Percentiles rank a stretch among this genome's conserved stretches.
phyloP scores from a whole-genome alignment of 1,284 basidiomycete species.

The Boletellus sp. region DNA sequence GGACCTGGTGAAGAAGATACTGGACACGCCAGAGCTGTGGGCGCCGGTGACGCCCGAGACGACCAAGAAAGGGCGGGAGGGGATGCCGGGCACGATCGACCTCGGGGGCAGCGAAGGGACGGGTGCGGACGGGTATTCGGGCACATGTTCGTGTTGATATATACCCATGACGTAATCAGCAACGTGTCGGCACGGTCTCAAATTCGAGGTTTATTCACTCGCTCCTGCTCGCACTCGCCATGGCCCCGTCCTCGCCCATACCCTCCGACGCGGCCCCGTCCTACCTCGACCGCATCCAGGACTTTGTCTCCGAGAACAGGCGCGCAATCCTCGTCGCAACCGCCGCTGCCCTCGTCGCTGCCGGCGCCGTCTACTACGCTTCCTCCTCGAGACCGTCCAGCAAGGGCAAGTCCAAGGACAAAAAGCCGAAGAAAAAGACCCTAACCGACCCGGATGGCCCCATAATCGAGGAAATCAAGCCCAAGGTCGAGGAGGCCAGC shows the following conservation, averaged over 20 bases:
- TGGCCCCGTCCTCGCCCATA: slow-evolving; percentile 20
- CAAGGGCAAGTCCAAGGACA: slow-evolving; percentile 52
- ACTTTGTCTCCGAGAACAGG: slow-evolving; percentile 74
- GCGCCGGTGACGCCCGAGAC: slow-evolving; percentile 33
- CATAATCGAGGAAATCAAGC: slow-evolving; percentile 67
- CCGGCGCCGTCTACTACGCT: slow-evolving; percentile 74
- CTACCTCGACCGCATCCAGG: slow-evolving; percentile 60
- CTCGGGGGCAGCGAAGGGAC: not conserved
- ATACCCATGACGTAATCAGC: slow-evolving; percentile 25
- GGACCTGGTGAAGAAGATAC: slow-evolving; percentile 71
- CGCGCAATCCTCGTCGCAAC: slow-evolving; percentile 65
- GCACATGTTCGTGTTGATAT: slow-evolving; percentile 20
- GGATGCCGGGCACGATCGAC: slow-evolving; percentile 40
- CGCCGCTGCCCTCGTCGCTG: slow-evolving; percentile 69
- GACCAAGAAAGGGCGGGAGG: slow-evolving; percentile 7
- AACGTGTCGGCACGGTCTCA: slow-evolving; percentile 13
- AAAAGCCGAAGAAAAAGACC: slow-evolving; percentile 55
- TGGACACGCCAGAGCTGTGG: slow-evolving; percentile 72
- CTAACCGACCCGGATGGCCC: slow-evolving; percentile 59
- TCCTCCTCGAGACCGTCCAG: slow-evolving; percentile 42
- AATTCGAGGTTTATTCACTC: slow-evolving; percentile 7
- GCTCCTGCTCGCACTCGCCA: slow-evolving; percentile 5
- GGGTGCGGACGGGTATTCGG: slow-evolving; percentile 1
- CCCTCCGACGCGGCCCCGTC: slow-evolving; percentile 34
- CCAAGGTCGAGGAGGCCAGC: slow-evolving; percentile 38